Evolutionary conservation across 2,329 filamentous ascomycete species (phyloP).

Genomic region (Talaromyces sp.): DNA sequence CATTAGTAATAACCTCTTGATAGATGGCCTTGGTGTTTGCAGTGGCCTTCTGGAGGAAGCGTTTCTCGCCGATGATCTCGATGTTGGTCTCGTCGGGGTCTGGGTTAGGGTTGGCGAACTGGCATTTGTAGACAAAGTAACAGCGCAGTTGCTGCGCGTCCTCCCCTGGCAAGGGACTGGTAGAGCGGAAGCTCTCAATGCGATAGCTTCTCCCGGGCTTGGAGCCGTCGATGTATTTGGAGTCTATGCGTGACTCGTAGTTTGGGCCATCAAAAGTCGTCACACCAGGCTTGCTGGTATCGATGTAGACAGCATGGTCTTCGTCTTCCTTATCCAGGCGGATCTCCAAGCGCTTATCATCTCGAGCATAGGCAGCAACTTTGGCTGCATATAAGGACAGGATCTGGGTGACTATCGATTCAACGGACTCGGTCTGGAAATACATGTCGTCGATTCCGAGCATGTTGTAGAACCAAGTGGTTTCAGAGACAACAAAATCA

Average conservation of each 20-base stretch:
- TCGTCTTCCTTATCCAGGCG: constrained; percentile 88
- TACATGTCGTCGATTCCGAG: constrained; percentile 98
- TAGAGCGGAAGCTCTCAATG: constrained; percentile 94
- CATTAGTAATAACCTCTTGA: constrained; percentile 83
- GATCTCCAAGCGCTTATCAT: constrained; percentile 92
- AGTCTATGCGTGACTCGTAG: constrained; percentile 89
- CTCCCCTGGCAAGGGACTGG: constrained; percentile 67
- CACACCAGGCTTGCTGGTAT: constrained; percentile 86
- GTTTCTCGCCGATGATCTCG: constrained; percentile 84
- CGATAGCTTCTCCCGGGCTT: constrained; percentile 71
- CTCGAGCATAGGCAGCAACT: constrained; percentile 84
- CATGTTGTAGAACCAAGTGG: constrained; percentile 95
- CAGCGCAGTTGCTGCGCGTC: constrained; percentile 83
- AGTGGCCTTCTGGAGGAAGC: constrained; percentile 93
- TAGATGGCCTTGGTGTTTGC: constrained; percentile 94
- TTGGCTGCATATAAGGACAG: constrained; percentile 96
- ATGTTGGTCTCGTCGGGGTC: constrained; percentile 74
- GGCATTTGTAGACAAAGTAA: constrained; percentile 98
- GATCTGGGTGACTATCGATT: constrained; percentile 87
- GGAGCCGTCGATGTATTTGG: constrained; percentile 86
- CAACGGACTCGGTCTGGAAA: constrained; percentile 82
- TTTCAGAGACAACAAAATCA: constrained; percentile 76
- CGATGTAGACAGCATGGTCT: constrained; percentile 97
- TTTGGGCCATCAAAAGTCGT: constrained; percentile 72
- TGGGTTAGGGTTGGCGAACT: constrained; percentile 74